Base-by-base conservation (phyloP, 2,329 filamentous ascomycete species). In the Cyphellophora attinorum region DNA sequence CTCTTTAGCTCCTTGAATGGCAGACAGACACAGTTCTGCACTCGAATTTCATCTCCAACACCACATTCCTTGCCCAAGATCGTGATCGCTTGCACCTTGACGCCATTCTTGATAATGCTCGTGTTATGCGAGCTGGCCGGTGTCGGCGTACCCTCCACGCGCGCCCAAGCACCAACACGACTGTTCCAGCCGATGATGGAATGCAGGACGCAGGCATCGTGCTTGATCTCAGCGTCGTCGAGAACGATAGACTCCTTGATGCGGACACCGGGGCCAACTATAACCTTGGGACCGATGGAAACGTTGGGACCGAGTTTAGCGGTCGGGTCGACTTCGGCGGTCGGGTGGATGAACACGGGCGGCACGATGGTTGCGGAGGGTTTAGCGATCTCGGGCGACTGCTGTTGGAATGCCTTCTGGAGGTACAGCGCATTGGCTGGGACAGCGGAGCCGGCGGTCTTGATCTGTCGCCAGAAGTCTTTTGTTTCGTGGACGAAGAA, bases 401-500 rank as follows among this genome's bases (percentile, higher is more conserved):
- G 77, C 29, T 70, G 74, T 63, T 96, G 89, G 68, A 81, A 81
- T 13, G 91, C 89, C 67, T 95, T 85, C 58, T 93, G 85, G 35
- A 98, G 76, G 64, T 98, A 98, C 19, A 98, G 74, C 11, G 91
- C 91, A 55, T 96, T 96, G 44, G 91, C 91, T 11, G 91, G 91
- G 17, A 98, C 86, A 32, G 91, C 91, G 5, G 89, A 96, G 40
- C 91, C 91, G 40, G 91, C 91, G 2, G 91, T 95, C 75, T 98
- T 98, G 74, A 98, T 96, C 70, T 98, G 91, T 51, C 91, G 85
- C 91, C 91, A 98, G 63, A 98, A 98, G 60, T 96, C 91, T 67
- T 93, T 93, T 47, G 89, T 96, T 68, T 98, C 91, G 60, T 94
- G 83, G 19, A 96, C 91, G 63, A 86, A 96, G 70, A 98, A 98